These are phyloP conservation scores for Delonix regia DNA, from an alignment of 306 rosid genomes.

Conservation along the genomic window DNA sequence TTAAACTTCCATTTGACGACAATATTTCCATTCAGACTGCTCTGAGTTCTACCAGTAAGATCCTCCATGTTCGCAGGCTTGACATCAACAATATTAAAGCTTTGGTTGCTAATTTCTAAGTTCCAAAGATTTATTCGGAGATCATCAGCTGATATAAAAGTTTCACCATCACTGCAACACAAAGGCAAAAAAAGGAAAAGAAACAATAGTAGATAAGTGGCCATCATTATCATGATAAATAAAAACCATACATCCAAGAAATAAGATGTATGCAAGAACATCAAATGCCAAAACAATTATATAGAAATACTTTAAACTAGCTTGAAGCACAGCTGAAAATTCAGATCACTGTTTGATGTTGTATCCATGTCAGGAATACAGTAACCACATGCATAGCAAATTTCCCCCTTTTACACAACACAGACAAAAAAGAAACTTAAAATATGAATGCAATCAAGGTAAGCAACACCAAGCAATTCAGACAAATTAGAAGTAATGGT, in stretches of 20 bases:
- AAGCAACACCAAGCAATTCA: not conserved
- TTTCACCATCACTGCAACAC: constrained; percentile 66
- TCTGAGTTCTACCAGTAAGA: constrained; percentile 58
- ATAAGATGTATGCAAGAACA: not conserved
- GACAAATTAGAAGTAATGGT: not conserved
- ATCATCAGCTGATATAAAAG: constrained; percentile 83
- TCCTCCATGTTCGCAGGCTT: constrained; percentile 81
- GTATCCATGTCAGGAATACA: not conserved
- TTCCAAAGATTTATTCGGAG: constrained; percentile 82
- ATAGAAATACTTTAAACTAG: not conserved
- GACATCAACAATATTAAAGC: constrained; percentile 76
- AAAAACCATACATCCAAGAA: not conserved
- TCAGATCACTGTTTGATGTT: not conserved
- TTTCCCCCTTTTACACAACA: not conserved
- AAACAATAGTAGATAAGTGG: not conserved
- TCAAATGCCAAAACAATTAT: not conserved
- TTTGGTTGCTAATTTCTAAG: constrained; percentile 74
- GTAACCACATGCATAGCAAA: not conserved
- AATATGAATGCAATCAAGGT: not conserved
- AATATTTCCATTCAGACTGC: not conserved
- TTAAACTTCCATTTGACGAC: not conserved
- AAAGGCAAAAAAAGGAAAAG: not conserved
- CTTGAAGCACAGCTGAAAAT: not conserved
- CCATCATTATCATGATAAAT: not conserved
- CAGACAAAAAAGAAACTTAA: not conserved